Evolutionary conservation across 495 filamentous ascomycete species (phyloP), one percentile per base, ranked within the genome.

Genomic region (Penicillium bovifimosum): DNA sequence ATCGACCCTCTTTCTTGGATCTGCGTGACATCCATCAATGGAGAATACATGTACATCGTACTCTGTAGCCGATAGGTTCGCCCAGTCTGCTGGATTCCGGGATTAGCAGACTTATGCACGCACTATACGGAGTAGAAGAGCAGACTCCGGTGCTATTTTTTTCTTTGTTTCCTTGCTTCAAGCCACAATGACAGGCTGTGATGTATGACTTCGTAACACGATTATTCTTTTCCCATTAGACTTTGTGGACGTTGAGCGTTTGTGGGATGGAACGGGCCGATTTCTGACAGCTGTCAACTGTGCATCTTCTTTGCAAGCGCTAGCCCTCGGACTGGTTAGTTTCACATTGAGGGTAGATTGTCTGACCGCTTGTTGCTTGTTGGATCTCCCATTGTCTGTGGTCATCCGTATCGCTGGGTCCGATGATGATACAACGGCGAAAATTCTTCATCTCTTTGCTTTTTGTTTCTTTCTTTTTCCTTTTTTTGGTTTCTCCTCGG

Each of bases 301-400:
- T 36, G 39, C 49, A 44, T 40, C 1, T 13, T 13, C 33, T 36
- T 46, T 41, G 28, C 14, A 51, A 31, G 34, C 9, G 39, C 39
- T 41, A 47, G 26, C 14, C 10, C 38, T 41, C 17, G 9, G 10
- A 35, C 17, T 42, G 20, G 31, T 14, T 34, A 41, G 27, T 0
- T 6, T 34, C 3, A 13, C 3, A 13, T 24, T 24, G 38, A 5
- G 9, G 14, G 7, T 17, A 4, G 38, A 27, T 36, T 10, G 40
- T 10, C 24, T 58, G 55, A 58, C 55, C 55, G 44, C 50, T 54
- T 32, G 40, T 50, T 39, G 44, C 50, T 54, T 32, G 40, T 50
- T 39, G 50, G 35, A 27, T 8, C 27, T 50, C 47, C 27, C 38
- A 34, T 34, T 41, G 47, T 50, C 35, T 40, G 38, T 26, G 41